These are phyloP conservation scores for Pseudogymnoascus sp. DNA, from an alignment of 2,329 filamentous ascomycete species.

Conservation along the genomic window DNA sequence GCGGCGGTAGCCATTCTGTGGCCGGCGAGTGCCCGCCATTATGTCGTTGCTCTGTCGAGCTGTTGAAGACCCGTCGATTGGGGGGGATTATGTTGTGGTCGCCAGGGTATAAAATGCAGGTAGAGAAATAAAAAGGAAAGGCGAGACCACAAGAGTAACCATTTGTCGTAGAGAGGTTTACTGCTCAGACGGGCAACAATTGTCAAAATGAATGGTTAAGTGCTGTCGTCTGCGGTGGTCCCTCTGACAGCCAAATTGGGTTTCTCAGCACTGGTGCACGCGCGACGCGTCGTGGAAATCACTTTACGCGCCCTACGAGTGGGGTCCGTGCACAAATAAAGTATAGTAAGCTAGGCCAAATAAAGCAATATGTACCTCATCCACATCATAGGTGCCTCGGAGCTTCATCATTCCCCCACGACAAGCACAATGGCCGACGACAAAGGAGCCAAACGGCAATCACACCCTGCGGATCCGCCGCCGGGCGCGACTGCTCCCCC, in stretches of 20 bases:
- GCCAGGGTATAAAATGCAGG: conserved; percentile 10
- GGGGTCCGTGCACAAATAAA: conserved; percentile 5
- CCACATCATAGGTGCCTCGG: conserved; percentile 9
- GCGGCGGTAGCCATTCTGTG: conserved; percentile 60
- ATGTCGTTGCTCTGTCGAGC: conserved; percentile 23
- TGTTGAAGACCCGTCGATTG: conserved; percentile 12
- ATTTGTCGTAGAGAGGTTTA: background rate
- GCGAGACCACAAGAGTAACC: background rate
- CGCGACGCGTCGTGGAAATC: conserved; percentile 9
- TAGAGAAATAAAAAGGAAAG: background rate
- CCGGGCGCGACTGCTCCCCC: conserved; percentile 31
- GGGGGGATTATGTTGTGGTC: conserved; percentile 10
- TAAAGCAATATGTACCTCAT: conserved; percentile 6
- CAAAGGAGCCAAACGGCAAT: conserved; percentile 12
- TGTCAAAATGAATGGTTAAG: background rate
- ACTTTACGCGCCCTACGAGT: conserved; percentile 3
- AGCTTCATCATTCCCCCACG: conserved; percentile 11
- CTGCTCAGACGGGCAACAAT: background rate
- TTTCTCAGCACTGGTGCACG: background rate
- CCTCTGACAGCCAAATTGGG: background rate
- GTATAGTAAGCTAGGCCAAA: background rate
- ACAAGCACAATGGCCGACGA: background rate
- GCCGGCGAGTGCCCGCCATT: conserved; percentile 53
- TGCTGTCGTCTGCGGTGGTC: background rate
- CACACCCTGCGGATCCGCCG: conserved; percentile 26